Evolutionary conservation across 306 rosid species (phyloP), one percentile per base, ranked within the genome.

Genomic region (Quercus wislizeni): DNA sequence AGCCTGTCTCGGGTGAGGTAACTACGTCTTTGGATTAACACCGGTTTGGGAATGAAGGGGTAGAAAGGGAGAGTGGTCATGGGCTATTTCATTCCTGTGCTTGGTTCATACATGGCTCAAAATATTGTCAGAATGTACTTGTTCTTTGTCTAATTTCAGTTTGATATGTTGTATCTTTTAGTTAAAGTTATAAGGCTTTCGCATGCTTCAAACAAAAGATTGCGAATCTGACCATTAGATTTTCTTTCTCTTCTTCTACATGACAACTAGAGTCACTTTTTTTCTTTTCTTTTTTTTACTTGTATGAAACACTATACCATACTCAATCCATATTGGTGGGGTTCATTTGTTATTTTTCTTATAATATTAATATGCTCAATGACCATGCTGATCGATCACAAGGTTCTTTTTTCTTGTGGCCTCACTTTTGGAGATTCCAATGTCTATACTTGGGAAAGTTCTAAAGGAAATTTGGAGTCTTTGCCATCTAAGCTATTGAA

Each of bases 161-260:
- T 14, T n/a, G 49, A 83, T 72, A 55, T 63, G 69, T 33, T 43
- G 28, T 46, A 67, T 84, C 68, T 63, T 71, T 64, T 74, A 19
- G 63, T 62, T 58, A 71, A 74, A 74, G 28, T 31, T 52, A 14
- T 52, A 46, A 57, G 73, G 10, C 25, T 74, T 69, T 38, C 76
- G 46, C 81, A 43, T 61, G 38, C 78, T 71, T 67, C 82, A 78
- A 64, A 56, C 73, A 25, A 62, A 67, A 74, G 73, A 73, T 75
- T 76, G 77, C 74, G 61, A 59, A 30, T 76, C 76, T 82, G 86
- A 73, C 67, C 35, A 8, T 57, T 8, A 59, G 76, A 79, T 80
- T 79, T 73, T 55, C 69, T 78, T 58, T 28, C 59, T 61, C 62
- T 68, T 57, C 82, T 78, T 27, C 70, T 27, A 69, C 58, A 71